phyloP scores from a whole-genome alignment of 129 eudicot genomes.

The Artemisia tridentata region DNA sequence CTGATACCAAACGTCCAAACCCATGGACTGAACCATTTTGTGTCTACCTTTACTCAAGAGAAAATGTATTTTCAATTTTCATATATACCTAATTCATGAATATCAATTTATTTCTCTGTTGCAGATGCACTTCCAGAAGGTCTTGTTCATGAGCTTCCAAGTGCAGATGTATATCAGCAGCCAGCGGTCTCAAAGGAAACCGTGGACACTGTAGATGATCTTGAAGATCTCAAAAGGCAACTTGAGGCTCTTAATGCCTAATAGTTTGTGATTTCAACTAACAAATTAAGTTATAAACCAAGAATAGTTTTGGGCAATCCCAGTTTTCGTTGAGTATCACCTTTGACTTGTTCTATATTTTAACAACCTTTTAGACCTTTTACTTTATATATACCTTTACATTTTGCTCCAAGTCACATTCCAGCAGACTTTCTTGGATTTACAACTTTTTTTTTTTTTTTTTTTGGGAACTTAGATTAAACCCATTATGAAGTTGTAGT shows the following conservation, averaged over 20 bases:
- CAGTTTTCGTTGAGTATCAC: slow-evolving; percentile 7
- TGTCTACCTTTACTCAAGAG: no score
- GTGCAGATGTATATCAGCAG: slow-evolving; percentile 39
- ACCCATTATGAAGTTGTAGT: no score
- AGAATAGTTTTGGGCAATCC: slow-evolving; percentile 26
- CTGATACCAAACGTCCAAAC: background rate
- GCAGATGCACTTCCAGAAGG: slow-evolving; percentile 71
- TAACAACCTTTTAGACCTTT: background rate
- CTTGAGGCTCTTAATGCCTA: slow-evolving; percentile 38
- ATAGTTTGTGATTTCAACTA: background rate
- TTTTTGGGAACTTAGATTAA: no score
- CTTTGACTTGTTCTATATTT: slow-evolving; percentile 9
- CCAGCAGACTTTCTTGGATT: background rate
- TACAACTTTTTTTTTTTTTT: background rate
- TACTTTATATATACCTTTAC: background rate
- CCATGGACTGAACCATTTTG: no score
- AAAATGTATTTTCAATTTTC: background rate
- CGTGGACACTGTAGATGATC: slow-evolving; percentile 33
- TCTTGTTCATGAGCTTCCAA: slow-evolving; percentile 70
- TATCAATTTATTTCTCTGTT: background rate
- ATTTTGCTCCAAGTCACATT: slow-evolving; percentile 1
- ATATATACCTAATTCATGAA: background rate
- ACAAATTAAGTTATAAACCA: slow-evolving; percentile 12
- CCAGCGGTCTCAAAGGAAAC: slow-evolving; percentile 22
- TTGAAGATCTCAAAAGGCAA: slow-evolving; percentile 44